A percentile compares a stretch with the other conserved stretches of the same genome.
Evolutionary conservation across 176 grass and related monocot genomes (phyloP).

Genomic region (Oryza officinalis): DNA sequence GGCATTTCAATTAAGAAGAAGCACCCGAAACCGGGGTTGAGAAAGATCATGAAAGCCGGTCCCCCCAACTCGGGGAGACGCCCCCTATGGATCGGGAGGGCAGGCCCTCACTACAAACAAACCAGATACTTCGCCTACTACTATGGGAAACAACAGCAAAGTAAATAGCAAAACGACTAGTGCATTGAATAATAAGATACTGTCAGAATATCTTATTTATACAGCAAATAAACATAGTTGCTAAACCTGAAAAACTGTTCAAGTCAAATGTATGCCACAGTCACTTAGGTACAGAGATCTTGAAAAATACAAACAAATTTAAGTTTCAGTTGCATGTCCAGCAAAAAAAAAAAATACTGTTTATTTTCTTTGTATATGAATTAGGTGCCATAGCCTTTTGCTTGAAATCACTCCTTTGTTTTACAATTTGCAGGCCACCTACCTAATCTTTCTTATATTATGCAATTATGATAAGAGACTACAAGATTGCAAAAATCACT

Average conservation of each 20-base stretch:
- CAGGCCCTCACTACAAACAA: neutral
- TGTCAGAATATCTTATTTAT: neutral
- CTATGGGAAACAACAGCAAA: constrained; percentile 5
- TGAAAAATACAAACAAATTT: constrained; percentile 1
- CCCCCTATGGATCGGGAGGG: too few species aligned
- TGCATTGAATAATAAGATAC: constrained; percentile 12
- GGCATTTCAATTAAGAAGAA: too few species aligned
- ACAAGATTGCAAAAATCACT: neutral
- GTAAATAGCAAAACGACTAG: constrained; percentile 20
- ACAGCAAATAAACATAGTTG: neutral
- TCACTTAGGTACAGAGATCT: neutral
- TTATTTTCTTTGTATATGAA: constrained; percentile 13
- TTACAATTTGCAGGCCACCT: neutral
- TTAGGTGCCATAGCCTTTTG: neutral
- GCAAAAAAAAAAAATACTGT: constrained; percentile 28
- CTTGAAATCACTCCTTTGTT: constrained; percentile 15
- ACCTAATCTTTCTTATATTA: neutral
- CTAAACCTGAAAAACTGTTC: constrained; percentile 18
- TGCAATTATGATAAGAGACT: neutral
- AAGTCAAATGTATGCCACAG: neutral
- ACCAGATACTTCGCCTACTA: neutral
- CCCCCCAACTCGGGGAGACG: too few species aligned
- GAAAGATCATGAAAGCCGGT: too few species aligned
- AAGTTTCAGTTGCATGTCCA: constrained; percentile 6
- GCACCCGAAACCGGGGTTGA: too few species aligned